phyloP scores from a whole-genome alignment of 352 stramenopile genomes.

The Pythium chondricola region DNA sequence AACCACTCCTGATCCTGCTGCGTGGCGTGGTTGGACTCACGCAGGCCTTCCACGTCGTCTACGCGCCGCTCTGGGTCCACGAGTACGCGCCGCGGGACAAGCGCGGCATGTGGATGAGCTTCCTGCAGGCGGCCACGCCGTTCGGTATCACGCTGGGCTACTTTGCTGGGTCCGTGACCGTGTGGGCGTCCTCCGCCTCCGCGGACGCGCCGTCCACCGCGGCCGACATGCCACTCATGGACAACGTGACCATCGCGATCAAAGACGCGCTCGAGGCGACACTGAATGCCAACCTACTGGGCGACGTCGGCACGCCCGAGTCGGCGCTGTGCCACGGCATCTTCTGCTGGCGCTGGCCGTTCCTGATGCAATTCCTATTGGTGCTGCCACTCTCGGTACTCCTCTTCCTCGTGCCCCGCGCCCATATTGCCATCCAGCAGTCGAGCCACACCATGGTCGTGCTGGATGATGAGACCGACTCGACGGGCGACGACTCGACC shows the following conservation, averaged over 20 bases:
- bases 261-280: slow-evolving; percentile 3
- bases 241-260: slow-evolving; percentile 19
- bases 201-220: slow-evolving; percentile 12
- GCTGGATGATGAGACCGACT: slow-evolving; percentile 34
- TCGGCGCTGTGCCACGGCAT: slow-evolving; percentile 60
- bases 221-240: slow-evolving; percentile 13
- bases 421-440: slow-evolving; percentile 56
- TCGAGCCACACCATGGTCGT: slow-evolving; percentile 56
- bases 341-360: slow-evolving; percentile 85
- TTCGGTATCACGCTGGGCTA: slow-evolving; percentile 78
- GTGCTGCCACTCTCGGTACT: slow-evolving; percentile 66
- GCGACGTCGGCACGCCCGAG: slow-evolving; percentile 25
- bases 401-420: slow-evolving; percentile 73
- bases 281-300: slow-evolving; percentile 25
- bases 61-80: slow-evolving; percentile 82
- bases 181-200: slow-evolving; percentile 34
- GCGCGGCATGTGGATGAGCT: slow-evolving; percentile 80
- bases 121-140: slow-evolving; percentile 65
- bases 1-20: slow-evolving; percentile 64
- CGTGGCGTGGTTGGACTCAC: slow-evolving; percentile 68
- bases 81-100: slow-evolving; percentile 73
- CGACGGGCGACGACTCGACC: slow-evolving; percentile 13
- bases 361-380: slow-evolving; percentile 70
- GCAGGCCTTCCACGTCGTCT: slow-evolving; percentile 82
- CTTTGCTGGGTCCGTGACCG: slow-evolving; percentile 64